Conservation (phyloP, 2,329 filamentous ascomycete species). For the Ceratocystiopsis minuta region DNA sequence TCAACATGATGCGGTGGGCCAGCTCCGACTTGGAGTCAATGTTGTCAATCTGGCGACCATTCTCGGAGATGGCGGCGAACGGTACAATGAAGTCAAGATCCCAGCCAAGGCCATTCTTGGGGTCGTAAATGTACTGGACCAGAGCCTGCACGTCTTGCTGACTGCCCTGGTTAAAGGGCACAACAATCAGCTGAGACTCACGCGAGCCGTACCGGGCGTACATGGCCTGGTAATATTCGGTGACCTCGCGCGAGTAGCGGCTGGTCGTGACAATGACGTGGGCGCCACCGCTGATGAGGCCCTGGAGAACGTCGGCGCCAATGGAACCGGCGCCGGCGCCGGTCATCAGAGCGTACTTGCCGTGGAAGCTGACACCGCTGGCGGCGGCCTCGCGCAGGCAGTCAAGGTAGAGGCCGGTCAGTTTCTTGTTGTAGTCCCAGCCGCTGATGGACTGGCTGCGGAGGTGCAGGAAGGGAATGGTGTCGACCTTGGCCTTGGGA, state of each 20-base stretch:
- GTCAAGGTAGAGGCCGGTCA: conserved; percentile 83
- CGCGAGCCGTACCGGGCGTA: conserved; percentile 86
- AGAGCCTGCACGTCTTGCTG: conserved; percentile 94
- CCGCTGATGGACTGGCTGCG: conserved; percentile 87
- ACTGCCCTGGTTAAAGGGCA: conserved; percentile 97
- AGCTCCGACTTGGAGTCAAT: conserved; percentile 97
- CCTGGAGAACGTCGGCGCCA: conserved; percentile 89
- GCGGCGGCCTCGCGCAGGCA: conserved; percentile 78
- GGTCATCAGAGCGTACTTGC: conserved; percentile 95
- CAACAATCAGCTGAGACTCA: conserved; percentile 91
- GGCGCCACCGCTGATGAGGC: conserved; percentile 87
- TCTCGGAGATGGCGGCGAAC: conserved; percentile 94
- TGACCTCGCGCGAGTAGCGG: conserved; percentile 90
- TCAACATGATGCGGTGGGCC: conserved; percentile 97
- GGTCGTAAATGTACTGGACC: conserved; percentile 88
- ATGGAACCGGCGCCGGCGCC: conserved; percentile 96
- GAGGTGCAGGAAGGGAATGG: conserved; percentile 91
- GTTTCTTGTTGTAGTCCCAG: conserved; percentile 99
- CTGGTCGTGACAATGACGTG: conserved; percentile 95
- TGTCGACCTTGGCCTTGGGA: conserved; percentile 83
- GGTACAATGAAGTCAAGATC: conserved; percentile 92
- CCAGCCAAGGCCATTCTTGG: conserved; percentile 94
- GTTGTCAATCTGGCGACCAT: conserved; percentile 88
- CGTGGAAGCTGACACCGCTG: conserved; percentile 75
- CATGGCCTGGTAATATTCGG: conserved; percentile 98